Conservation (phyloP, 768 basidiomycete species). For the Leccinum variicolor region DNA sequence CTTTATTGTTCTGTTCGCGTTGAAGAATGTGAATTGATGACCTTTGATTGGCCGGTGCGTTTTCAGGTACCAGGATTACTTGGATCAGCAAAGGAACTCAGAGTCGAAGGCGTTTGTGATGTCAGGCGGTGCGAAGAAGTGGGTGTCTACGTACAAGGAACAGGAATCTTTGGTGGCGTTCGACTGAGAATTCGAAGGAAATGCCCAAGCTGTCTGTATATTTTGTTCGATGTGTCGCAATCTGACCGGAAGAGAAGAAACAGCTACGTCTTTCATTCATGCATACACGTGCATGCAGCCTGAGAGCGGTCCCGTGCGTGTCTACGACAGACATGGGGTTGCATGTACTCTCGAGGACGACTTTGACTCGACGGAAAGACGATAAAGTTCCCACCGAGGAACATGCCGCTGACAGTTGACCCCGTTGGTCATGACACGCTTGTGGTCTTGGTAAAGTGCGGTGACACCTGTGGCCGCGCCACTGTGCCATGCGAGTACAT, state of each 20-base stretch:
- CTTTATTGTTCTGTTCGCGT: constrained; percentile 8
- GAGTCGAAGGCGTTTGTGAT: constrained; percentile 41
- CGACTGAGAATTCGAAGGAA: constrained; percentile 7
- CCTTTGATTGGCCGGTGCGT: neutral
- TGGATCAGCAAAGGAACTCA: constrained; percentile 31
- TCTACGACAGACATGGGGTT: neutral
- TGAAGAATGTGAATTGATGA: neutral
- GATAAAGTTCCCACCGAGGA: neutral
- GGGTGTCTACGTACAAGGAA: constrained; percentile 31
- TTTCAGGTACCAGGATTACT: constrained; percentile 49
- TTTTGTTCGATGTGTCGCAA: neutral
- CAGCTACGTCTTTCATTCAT: neutral
- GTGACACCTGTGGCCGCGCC: neutral
- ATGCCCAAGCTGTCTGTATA: neutral
- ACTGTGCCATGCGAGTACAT: neutral
- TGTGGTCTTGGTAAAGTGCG: constrained; percentile 1
- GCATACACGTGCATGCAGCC: neutral
- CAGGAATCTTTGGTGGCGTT: constrained; percentile 24
- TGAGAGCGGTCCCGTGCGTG: neutral
- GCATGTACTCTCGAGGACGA: neutral
- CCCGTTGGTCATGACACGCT: neutral
- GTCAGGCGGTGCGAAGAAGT: constrained; percentile 42
- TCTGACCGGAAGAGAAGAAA: neutral
- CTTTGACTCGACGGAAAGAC: neutral
- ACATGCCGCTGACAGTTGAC: neutral